Evolutionary conservation across 768 basidiomycete species (phyloP), one percentile per base, ranked within the genome.

Genomic region (Omphalotus guepiniiformis): DNA sequence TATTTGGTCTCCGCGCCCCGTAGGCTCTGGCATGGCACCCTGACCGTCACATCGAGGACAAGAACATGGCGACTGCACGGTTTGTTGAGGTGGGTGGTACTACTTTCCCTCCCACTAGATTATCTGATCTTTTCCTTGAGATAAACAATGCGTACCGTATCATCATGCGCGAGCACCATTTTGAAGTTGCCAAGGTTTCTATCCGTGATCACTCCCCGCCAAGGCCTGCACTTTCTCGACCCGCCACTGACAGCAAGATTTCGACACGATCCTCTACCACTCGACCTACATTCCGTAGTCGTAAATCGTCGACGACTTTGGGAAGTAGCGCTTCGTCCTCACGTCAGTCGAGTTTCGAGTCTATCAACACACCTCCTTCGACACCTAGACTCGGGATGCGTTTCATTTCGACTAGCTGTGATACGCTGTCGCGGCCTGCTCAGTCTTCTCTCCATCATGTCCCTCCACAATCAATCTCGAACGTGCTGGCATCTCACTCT

Each of bases 11-110:
- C n/a, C n/a, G 55, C 46, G 56, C 21, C 8, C 21, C 42, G 52
- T 32, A 76, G 82, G 82, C 80, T 53, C 65, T 84, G 47, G 73
- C 71, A 57, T 85, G 82, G 80, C 82, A 85, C 54, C 82, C 82
- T 52, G 82, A 84, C 63, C 80, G 80, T 50, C 79, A 81, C 62
- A 55, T 62, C 18, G 62, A 69, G 22, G 70, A 75, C 50, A 78
- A 75, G 57, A 75, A 81, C 48, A 59, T 61, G 38, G 78, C 80
- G 15, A 74, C 74, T 42, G 70, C 72, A 53, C 70, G 69, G 55
- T 85, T 85, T 62, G 69, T 78, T 39, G 73, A 85, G 68, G 83
- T 82, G 60, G 47, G 68, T 23, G 13, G 43, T n/a, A 12, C n/a
- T 47, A 28, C 52, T 35, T 34, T 44, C 42, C 30, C 50, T 45